phyloP scores from a whole-genome alignment of 495 filamentous ascomycete genomes.

The Neurospora sp. region DNA sequence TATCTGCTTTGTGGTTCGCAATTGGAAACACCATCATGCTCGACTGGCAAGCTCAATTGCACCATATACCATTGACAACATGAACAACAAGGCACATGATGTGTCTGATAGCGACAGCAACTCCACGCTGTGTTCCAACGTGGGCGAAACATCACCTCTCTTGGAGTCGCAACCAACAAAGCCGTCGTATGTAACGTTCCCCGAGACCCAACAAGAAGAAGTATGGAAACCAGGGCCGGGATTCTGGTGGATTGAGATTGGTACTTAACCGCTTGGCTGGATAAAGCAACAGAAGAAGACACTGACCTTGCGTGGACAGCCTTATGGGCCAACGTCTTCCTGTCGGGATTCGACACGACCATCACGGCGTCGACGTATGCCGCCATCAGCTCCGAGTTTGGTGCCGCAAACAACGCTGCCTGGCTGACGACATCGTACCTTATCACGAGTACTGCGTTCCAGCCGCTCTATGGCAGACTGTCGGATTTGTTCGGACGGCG shows the following conservation, averaged over 20 bases:
- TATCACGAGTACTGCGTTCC: conserved; percentile 65
- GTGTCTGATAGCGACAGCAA: background rate
- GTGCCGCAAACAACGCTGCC: conserved; percentile 38
- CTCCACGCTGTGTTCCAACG: background rate
- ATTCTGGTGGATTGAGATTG: conserved; percentile 31
- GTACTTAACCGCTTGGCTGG: conserved; percentile 7
- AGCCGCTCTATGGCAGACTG: conserved; percentile 35
- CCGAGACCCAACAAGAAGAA: conserved; percentile 6
- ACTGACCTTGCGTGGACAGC: conserved; percentile 24
- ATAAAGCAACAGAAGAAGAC: conserved; percentile 2
- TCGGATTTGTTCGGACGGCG: conserved; percentile 46
- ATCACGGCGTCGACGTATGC: conserved; percentile 59
- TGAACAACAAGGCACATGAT: background rate
- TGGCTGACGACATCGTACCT: conserved; percentile 70
- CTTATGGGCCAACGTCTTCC: conserved; percentile 55
- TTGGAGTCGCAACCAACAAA: conserved; percentile 8
- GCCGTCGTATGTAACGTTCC: conserved; percentile 13
- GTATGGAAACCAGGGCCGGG: conserved; percentile 19
- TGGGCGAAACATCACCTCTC: conserved; percentile 15
- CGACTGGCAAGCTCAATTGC: background rate
- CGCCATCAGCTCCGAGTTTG: conserved; percentile 50
- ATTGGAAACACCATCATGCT: background rate
- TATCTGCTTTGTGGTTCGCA: background rate
- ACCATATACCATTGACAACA: background rate
- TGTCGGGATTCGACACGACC: conserved; percentile 54